Evolutionary conservation across 352 stramenopile species (phyloP).

Genomic region (Phytophthora colocasiae): DNA sequence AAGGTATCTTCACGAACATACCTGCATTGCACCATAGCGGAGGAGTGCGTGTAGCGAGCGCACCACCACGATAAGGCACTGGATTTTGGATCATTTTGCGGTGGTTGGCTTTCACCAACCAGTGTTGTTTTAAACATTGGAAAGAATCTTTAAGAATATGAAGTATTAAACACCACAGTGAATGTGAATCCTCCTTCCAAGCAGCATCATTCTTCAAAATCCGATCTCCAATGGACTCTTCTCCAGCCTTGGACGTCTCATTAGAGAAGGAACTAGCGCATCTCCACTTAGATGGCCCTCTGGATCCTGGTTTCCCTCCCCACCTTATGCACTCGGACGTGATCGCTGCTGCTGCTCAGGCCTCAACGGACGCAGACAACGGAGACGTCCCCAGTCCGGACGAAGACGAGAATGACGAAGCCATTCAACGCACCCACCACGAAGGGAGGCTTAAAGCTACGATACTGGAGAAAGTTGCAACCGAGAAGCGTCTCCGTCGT

Average conservation of each 20-base stretch:
- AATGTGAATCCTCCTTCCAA: conserved; percentile 6
- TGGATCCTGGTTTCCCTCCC: conserved; percentile 17
- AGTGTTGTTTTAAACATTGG: too few relatives aligned
- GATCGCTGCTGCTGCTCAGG: conserved; percentile 29
- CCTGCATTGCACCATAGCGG: too few relatives aligned
- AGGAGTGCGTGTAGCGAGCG: too few relatives aligned
- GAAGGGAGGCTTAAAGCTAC: conserved; percentile 76
- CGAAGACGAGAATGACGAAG: conserved; percentile 38
- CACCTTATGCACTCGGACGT: conserved; percentile 40
- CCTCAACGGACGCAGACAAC: conserved; percentile 23
- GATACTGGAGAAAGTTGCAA: conserved; percentile 80
- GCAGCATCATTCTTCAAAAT: conserved; percentile 16
- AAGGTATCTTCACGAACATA: too few relatives aligned
- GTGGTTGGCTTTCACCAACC: too few relatives aligned
- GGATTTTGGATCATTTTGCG: too few relatives aligned
- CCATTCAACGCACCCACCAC: conserved; percentile 47
- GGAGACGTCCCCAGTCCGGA: conserved; percentile 43
- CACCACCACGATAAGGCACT: too few relatives aligned
- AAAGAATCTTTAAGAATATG: too few relatives aligned
- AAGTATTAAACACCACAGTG: conserved; percentile 1
- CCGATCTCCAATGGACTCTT: conserved; percentile 11
- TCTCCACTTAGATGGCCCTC: conserved; percentile 16
- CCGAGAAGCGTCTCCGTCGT: conserved; percentile 70
- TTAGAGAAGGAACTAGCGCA: conserved; percentile 26
- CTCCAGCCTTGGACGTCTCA: neutral